Evolutionary conservation across 2,329 filamentous ascomycete species (phyloP).

Genomic region (Metarhizium rileyi): DNA sequence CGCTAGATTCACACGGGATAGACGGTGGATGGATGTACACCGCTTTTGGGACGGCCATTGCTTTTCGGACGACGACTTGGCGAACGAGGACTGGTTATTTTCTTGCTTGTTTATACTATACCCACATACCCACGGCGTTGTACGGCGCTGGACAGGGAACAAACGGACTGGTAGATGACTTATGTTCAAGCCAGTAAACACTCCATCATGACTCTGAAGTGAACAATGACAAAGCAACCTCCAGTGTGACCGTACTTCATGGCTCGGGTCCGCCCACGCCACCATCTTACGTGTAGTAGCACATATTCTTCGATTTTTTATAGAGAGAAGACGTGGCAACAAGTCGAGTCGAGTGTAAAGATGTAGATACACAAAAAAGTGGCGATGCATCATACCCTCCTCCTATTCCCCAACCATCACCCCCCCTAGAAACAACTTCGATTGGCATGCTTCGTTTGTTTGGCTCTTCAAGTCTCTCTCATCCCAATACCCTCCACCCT

Average conservation of each 20-base stretch:
- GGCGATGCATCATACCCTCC: slow-evolving; percentile 5
- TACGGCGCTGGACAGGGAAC: background rate
- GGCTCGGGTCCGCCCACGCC: background rate
- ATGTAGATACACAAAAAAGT: background rate
- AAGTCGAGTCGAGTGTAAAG: slow-evolving; percentile 7
- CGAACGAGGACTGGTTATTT: background rate
- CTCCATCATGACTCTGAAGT: background rate
- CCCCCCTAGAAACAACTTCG: background rate
- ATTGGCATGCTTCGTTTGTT: background rate
- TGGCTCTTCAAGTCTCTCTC: slow-evolving; percentile 5
- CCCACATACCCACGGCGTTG: background rate
- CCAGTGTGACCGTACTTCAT: background rate
- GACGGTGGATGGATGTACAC: background rate
- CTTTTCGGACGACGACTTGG: background rate
- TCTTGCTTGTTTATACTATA: background rate
- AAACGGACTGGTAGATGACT: background rate
- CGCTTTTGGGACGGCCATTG: background rate
- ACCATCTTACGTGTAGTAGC: background rate
- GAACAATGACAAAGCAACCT: background rate
- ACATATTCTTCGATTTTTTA: background rate
- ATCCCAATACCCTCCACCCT: background rate
- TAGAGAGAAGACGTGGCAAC: slow-evolving; percentile 6
- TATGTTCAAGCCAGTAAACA: background rate
- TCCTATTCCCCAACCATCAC: background rate
- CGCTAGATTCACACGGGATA: background rate